phyloP scores from a whole-genome alignment of 2,329 filamentous ascomycete species.

The Colletotrichum magnum region DNA sequence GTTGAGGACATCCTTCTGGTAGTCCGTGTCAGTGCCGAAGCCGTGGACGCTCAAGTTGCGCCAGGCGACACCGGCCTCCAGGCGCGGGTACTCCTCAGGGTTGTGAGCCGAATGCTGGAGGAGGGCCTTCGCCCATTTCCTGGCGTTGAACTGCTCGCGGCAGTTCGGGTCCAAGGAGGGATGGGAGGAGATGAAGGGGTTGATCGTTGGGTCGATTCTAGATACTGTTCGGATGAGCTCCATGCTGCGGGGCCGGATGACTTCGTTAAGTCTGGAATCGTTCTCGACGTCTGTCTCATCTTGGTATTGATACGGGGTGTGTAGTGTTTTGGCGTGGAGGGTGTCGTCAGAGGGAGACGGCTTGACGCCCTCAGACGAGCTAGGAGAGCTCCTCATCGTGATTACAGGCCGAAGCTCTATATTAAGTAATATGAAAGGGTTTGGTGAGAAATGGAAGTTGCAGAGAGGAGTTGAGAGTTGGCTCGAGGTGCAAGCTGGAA shows the following conservation, averaged over 20 bases:
- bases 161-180: constrained; percentile 59
- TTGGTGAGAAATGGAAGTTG: neutral
- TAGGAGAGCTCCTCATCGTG: neutral
- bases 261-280: constrained; percentile 6
- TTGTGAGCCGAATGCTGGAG: constrained; percentile 56
- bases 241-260: constrained; percentile 39
- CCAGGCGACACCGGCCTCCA: constrained; percentile 56
- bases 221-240: constrained; percentile 39
- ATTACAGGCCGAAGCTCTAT: neutral
- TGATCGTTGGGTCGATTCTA: constrained; percentile 34
- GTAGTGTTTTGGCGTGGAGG: neutral
- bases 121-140: constrained; percentile 61
- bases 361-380: neutral
- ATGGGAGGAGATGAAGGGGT: constrained; percentile 46
- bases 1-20: constrained; percentile 52
- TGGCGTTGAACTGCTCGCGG: constrained; percentile 59
- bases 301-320: neutral
- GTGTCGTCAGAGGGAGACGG: constrained; percentile 7
- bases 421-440: neutral
- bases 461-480: neutral
- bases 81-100: constrained; percentile 52
- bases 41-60: constrained; percentile 55
- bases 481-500: too few species aligned
- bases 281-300: constrained; percentile 15
- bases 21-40: constrained; percentile 52